Conservation (phyloP, 345 rosid species). For the Citropsis articulata region DNA sequence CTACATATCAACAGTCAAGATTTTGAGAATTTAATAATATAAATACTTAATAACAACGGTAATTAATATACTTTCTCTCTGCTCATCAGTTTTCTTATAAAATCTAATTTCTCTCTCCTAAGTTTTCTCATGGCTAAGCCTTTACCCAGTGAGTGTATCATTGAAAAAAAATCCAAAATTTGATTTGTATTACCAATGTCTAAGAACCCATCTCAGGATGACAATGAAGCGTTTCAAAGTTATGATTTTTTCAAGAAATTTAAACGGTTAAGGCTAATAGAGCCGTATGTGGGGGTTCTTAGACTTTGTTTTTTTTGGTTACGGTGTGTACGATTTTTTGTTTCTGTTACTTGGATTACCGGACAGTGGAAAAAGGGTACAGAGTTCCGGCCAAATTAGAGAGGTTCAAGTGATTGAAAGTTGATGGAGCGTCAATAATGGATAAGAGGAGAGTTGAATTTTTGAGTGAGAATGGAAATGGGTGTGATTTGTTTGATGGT, state of each 20-base stretch:
- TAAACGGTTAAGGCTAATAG: conserved; percentile 45
- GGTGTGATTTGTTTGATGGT: conserved; percentile 78
- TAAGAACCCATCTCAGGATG: conserved; percentile 37
- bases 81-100: no score
- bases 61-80: no score
- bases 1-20: no score
- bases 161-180: conserved; percentile 1
- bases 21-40: no score
- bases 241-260: conserved; percentile 34
- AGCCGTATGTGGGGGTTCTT: conserved; percentile 52
- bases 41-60: no score
- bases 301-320: conserved; percentile 55
- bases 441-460: conserved; percentile 45
- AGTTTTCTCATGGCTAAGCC: no score
- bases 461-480: conserved; percentile 48
- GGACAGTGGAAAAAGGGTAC: conserved; percentile 39
- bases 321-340: conserved; percentile 52
- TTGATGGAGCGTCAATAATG: conserved; percentile 28
- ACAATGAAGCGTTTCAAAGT: conserved; percentile 37
- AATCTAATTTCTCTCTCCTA: no score
- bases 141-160: no score
- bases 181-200: conserved; percentile 37
- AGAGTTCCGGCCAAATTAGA: conserved; percentile 44
- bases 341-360: conserved; percentile 69
- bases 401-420: conserved; percentile 45